Base-by-base conservation (phyloP, 2,329 filamentous ascomycete genomes). In the Fusarium dlaminii region DNA sequence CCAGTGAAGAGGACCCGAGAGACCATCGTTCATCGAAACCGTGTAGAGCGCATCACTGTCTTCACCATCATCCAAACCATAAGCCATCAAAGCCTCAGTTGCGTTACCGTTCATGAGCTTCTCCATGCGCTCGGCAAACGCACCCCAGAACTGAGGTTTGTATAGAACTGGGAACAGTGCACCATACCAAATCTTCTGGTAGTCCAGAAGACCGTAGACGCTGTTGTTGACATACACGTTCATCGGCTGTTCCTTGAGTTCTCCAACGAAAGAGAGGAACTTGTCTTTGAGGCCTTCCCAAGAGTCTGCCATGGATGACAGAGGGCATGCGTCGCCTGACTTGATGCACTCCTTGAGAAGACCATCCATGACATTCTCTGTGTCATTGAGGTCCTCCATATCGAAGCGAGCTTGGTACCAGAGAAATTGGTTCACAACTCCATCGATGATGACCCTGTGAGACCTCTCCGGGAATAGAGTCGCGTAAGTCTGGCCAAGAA, bases 281-380 rank as follows among this genome's bases (percentile, higher is more conserved):
- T 80, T 79, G 2, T 74, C 63, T 24, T 75, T 69, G 15, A 86
- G 76, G 10, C 77, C 79, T 34, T 84, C 78, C 45, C 80, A 81
- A 2, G 84, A 81, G 5, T 78, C 70, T 15, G 81, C 81, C 17
- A 85, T 68, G 0, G 79, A 77, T 0, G 82, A 82, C 34, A 88
- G 73, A 3, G 83, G 78, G 66, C 87, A 89, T n/a, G 79, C 80
- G 10, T 83, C 71, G 6, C 87, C 86, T 4, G 87, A 87, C 51
- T 80, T 80, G 60, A 80, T 64, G 62, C 82, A 84, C 60, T 83
- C 80, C 8, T 81, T 79, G 15, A 82, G 73, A 24, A 83, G 81
- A 1, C 81, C 82, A 14, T 77, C 68, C 17, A 83, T 61, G 5
- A 80, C 76, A 8, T 78, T 73, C 34, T 80, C 72, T 2, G 81